Evolutionary conservation across 139 green algal genomes (phyloP).

Genomic region (Mychonastes homosphaera): DNA sequence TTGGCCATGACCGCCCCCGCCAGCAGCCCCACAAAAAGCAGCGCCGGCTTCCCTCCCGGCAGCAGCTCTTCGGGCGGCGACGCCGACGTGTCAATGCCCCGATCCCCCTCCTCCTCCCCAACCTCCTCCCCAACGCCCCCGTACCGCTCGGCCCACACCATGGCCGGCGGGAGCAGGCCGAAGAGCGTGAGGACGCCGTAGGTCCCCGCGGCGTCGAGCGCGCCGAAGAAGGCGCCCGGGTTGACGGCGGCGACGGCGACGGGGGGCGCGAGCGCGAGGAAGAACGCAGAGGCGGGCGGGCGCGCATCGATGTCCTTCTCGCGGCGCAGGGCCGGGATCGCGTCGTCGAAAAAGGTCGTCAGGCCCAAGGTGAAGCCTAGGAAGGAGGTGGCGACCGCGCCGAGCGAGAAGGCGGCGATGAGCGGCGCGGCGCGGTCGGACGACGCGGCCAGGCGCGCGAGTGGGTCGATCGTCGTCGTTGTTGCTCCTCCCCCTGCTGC

Average conservation of each 20-base stretch:
- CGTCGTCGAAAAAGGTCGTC: slow-evolving; percentile 62
- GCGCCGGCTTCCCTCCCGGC: slow-evolving; percentile 27
- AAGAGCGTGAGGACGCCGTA: slow-evolving; percentile 66
- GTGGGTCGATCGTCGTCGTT: slow-evolving; percentile 25
- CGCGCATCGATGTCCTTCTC: background rate
- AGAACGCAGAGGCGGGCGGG: slow-evolving; percentile 1
- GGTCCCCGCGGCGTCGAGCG: slow-evolving; percentile 54
- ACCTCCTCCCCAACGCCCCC: background rate
- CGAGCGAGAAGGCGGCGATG: slow-evolving; percentile 47
- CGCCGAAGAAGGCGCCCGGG: slow-evolving; percentile 46
- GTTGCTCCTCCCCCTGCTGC: background rate
- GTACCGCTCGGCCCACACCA: slow-evolving; percentile 49
- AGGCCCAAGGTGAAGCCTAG: slow-evolving; percentile 78
- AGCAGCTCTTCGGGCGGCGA: slow-evolving; percentile 12
- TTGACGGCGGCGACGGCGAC: slow-evolving; percentile 42
- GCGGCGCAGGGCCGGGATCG: slow-evolving; percentile 17
- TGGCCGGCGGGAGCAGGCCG: slow-evolving; percentile 53
- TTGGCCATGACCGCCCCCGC: slow-evolving; percentile 34
- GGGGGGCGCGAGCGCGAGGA: slow-evolving; percentile 26
- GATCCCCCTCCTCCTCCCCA: background rate
- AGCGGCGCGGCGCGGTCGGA: slow-evolving; percentile 13
- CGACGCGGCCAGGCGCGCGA: slow-evolving; percentile 11
- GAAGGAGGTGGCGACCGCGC: slow-evolving; percentile 69
- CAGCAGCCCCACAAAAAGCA: slow-evolving; percentile 24
- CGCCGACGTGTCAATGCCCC: background rate